Base-by-base conservation (phyloP, 176 grass and related monocot species). In the Phragmites australis region DNA sequence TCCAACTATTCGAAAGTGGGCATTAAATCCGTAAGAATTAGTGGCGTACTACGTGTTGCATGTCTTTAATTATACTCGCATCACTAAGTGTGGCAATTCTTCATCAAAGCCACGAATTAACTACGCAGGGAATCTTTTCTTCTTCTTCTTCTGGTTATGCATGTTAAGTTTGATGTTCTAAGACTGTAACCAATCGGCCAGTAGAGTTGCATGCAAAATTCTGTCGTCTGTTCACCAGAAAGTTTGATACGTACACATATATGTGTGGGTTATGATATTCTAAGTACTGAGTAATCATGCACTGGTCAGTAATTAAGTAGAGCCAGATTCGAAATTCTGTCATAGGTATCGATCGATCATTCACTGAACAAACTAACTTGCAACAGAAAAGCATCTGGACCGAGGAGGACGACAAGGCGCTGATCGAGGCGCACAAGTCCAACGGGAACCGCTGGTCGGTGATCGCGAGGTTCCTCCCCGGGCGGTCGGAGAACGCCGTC, bases 371-470 rank as follows among this genome's bases (percentile, higher is more conserved):
- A 11, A n/a, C n/a, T n/a, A n/a, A n/a, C n/a, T n/a, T n/a, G 2
- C 19, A 10, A 77, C 85, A 97, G 88, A 97, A 93, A 67, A 87
- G 68, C 51, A 21, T 69, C 0, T 97, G 94, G 94, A 97, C 86
- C 0, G 94, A 93, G 65, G 84, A 89, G 9, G 91, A 93, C 49
- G 94, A 97, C 51, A 81, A 6, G 55, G 26, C 51, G 23, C 71
- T 97, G 21, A 88, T 97, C 17, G 59, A 66, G 59, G 84, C 86
- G 1, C 94, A 97, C 70, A 77, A 69, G 68, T 29, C 11, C 3
- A 68, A 79, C 10, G 94, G 94, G 16, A 97, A 97, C 64, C 64
- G 87, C 29, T 97, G 94, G 94, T 92, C 91, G 1, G 74, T 81
- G 40, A 97, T 93, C 9, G 88, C 91, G 0, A 89, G 58, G n/a